These are phyloP conservation scores for Psilocybe tampanensis DNA, from an alignment of 768 basidiomycete species.

Conservation along the genomic window DNA sequence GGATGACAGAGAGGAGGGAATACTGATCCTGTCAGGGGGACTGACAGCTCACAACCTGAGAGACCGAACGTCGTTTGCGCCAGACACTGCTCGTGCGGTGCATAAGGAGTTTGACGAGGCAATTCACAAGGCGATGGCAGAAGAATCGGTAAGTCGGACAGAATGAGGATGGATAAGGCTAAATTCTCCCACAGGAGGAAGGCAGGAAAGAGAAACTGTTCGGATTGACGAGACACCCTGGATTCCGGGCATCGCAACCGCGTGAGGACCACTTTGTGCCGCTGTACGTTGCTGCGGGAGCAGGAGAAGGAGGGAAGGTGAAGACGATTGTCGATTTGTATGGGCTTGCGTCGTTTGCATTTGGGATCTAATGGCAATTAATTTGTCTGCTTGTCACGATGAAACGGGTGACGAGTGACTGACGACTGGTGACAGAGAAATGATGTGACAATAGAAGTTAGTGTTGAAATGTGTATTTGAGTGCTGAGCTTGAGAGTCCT, in stretches of 20 bases:
- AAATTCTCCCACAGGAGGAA: conserved; percentile 37
- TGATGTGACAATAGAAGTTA: conserved; percentile 12
- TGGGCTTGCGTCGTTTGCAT: conserved; percentile 67
- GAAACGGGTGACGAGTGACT: too few species aligned
- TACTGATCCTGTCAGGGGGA: conserved; percentile 73
- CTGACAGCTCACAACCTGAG: conserved; percentile 68
- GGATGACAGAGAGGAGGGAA: conserved; percentile 55
- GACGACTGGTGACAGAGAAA: conserved; percentile 11
- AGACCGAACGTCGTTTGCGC: conserved; percentile 52
- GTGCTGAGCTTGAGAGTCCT: too few species aligned
- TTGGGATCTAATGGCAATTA: conserved; percentile 45
- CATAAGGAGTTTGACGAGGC: conserved; percentile 63
- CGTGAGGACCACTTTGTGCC: conserved; percentile 84
- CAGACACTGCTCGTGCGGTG: conserved; percentile 45
- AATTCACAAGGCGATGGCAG: conserved; percentile 53
- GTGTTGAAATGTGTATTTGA: too few species aligned
- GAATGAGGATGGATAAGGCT: conserved; percentile 10
- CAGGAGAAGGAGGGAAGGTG: conserved; percentile 57
- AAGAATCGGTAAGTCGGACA: conserved; percentile 45
- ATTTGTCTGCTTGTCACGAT: conserved; percentile 6
- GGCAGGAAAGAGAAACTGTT: conserved; percentile 58
- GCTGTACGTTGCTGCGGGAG: conserved; percentile 75
- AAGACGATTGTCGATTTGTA: conserved; percentile 53
- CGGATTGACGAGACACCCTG: conserved; percentile 54
- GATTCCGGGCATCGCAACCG: conserved; percentile 72